Evolutionary conservation across 768 basidiomycete species (phyloP).

Genomic region (Austroboletus eburneus): DNA sequence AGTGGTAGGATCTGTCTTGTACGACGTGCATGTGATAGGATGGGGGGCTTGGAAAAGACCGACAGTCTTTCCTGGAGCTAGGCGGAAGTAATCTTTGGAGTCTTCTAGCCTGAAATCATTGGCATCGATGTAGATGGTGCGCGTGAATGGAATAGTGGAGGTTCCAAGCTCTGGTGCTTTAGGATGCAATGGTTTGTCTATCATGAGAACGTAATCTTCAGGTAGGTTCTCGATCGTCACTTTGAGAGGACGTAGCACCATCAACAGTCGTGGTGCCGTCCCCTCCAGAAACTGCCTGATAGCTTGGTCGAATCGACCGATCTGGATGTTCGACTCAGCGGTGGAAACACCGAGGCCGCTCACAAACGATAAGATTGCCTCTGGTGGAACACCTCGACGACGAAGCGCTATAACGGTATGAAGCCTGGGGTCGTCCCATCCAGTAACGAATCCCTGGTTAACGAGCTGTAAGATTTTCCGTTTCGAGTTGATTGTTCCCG

Average conservation of each 20-base stretch:
- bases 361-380: slow-evolving; percentile 91
- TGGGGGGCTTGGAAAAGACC: slow-evolving; percentile 91
- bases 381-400: slow-evolving; percentile 94
- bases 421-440: slow-evolving; percentile 97
- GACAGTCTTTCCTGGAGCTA: slow-evolving; percentile 96
- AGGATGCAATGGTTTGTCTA: slow-evolving; percentile 92
- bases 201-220: slow-evolving; percentile 75
- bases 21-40: slow-evolving; percentile 91
- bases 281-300: slow-evolving; percentile 89
- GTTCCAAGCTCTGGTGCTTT: slow-evolving; percentile 87
- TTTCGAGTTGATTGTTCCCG: slow-evolving; percentile 96
- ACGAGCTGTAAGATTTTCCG: slow-evolving; percentile 91
- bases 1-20: slow-evolving; percentile 66
- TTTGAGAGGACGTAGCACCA: slow-evolving; percentile 89
- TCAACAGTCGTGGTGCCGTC: slow-evolving; percentile 80
- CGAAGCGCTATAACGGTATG: slow-evolving; percentile 96
- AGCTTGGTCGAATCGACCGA: slow-evolving; percentile 83
- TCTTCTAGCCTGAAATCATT: slow-evolving; percentile 92
- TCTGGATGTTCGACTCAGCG: slow-evolving; percentile 76
- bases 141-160: slow-evolving; percentile 79
- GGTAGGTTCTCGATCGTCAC: slow-evolving; percentile 88
- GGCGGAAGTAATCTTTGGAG: slow-evolving; percentile 93
- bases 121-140: slow-evolving; percentile 85
- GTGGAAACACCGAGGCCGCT: slow-evolving; percentile 93
- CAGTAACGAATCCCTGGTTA: slow-evolving; percentile 74